phyloP scores from a whole-genome alignment of 345 rosid species.

The Arabidopsis thaliana region TAIR10.1 NC_003071.7:12653001-12653500 shows the following conservation, averaged over 20 bases:
- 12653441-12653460: conserved; percentile 84
- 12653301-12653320: conserved; percentile 41
- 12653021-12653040: conserved; percentile 91
- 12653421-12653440: conserved; percentile 82
- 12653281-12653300: conserved; percentile 1
- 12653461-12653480: conserved; percentile 83
- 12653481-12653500: conserved; percentile 85
- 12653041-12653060: conserved; percentile 96
- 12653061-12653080: conserved; percentile 93
- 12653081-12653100: conserved; percentile 93
- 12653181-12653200: background rate
- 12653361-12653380: conserved; percentile 88
- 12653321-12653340: conserved; percentile 33
- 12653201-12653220: background rate
- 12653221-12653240: background rate
- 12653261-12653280: background rate
- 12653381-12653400: conserved; percentile 83
- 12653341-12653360: conserved; percentile 72
- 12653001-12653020: conserved; percentile 96
- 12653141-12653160: conserved; percentile 9
- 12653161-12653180: background rate
- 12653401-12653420: conserved; percentile 87
- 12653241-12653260: background rate
- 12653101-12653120: conserved; percentile 93
- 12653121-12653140: conserved; percentile 60